A percentile compares a stretch with the other conserved stretches of the same genome.
Conservation (phyloP, 352 stramenopile genomes). For the Globisporangium sylvaticum region DNA sequence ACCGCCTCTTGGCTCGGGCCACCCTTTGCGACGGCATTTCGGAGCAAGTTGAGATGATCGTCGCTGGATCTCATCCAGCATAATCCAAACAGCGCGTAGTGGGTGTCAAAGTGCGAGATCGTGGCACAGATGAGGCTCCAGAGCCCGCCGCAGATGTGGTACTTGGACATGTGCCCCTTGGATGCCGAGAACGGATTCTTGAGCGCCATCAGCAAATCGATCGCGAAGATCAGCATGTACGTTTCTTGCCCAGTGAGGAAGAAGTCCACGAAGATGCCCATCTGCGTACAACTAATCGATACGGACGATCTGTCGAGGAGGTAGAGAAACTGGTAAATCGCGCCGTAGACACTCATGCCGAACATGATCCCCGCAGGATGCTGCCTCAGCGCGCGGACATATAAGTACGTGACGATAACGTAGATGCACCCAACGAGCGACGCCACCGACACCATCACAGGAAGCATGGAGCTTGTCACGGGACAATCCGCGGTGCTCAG, state of each 20-base stretch:
- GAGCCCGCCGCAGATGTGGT: conserved; percentile 66
- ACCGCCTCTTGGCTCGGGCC: not conserved
- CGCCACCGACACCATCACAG: conserved; percentile 54
- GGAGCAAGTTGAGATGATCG: conserved; percentile 28
- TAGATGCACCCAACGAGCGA: conserved; percentile 78
- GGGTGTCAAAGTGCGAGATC: conserved; percentile 74
- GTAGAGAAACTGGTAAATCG: conserved; percentile 80
- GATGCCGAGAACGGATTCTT: conserved; percentile 86
- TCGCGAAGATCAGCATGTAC: conserved; percentile 88
- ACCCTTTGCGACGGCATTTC: not conserved
- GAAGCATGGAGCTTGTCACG: conserved; percentile 41
- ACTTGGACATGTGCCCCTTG: conserved; percentile 77
- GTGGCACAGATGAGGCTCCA: conserved; percentile 66
- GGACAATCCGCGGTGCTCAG: conserved; percentile 32
- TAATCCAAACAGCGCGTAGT: conserved; percentile 77
- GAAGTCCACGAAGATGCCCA: conserved; percentile 72
- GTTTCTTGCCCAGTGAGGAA: conserved; percentile 83
- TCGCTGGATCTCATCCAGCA: conserved; percentile 71
- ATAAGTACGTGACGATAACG: conserved; percentile 69
- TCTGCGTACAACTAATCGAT: conserved; percentile 49
- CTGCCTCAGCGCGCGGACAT: conserved; percentile 60
- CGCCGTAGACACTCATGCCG: conserved; percentile 80
- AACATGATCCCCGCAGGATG: conserved; percentile 86
- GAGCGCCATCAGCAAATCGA: conserved; percentile 74
- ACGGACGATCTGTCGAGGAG: conserved; percentile 45